Evolutionary conservation across 108 stramenopile species (phyloP), one percentile per base, ranked within the genome.

Genomic region (Cyclostephanos tholiformis): DNA sequence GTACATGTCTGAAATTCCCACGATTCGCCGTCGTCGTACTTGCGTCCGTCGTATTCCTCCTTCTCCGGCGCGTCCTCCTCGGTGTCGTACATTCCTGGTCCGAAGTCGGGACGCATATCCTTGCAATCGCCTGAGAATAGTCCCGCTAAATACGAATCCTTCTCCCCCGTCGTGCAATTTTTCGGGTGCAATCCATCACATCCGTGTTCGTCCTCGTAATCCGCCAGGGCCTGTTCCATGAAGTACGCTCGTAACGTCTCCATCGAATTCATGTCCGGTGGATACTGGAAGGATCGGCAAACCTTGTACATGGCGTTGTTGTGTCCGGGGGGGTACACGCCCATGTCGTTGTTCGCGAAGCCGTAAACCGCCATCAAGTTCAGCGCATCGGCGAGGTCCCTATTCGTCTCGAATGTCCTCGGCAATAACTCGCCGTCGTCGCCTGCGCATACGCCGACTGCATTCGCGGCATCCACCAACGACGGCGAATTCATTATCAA

Each of bases 311-410:
- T 30, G 7, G 61, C 73, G 4, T 77, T 83, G 12, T 82, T 60
- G 14, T 78, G 73, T 1, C 80, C 85, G 11, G 92, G 92, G 14
- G 92, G 92, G 55, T 93, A 88, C 65, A 72, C 82, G 0, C 50
- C 89, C 92, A 93, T 93, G 69, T 93, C 87, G 50, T 74, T 82
- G 50, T 89, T 82, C 22, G 92, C 89, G 70, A 86, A 89, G 2
- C 72, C 60, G 44, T 80, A 79, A 9, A 90, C 87, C 25, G 90
- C 63, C 65, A 80, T 75, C 63, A 76, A 6, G 36, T 36, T 77
- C 0, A 93, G 20, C 35, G 67, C 82, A 32, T 88, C 80, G 27
- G 50, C 60, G 12, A 86, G 50, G 9, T 39, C 80, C 61, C 29
- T 74, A 29, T 57, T 60, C 53, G 43, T 62, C 20, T 59, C 56